These are phyloP conservation scores for Aspergillus fumigatus DNA, from an alignment of 2,329 filamentous ascomycete genomes.

Conservation along the genomic window DNA sequence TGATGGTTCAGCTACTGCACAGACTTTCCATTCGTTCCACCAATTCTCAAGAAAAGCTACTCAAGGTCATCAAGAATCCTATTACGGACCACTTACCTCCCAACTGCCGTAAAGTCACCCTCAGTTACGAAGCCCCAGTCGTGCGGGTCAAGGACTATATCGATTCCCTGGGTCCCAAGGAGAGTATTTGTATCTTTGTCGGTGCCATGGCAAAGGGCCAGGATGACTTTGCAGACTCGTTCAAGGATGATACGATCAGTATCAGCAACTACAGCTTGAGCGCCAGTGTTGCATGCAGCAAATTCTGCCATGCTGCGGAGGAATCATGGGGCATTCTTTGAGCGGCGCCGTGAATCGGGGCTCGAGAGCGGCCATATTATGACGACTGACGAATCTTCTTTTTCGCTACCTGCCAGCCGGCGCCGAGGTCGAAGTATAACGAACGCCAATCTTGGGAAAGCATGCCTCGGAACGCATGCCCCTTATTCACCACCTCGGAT, in stretches of 20 bases:
- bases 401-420: constrained; percentile 17
- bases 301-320: constrained; percentile 97
- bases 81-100: constrained; percentile 95
- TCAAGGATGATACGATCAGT: constrained; percentile 94
- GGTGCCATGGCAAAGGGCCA: constrained; percentile 97
- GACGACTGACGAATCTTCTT: constrained; percentile 27
- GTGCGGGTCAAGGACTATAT: constrained; percentile 88
- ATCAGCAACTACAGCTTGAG: constrained; percentile 98
- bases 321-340: constrained; percentile 93
- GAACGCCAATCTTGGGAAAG: constrained; percentile 4
- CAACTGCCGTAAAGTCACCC: constrained; percentile 95
- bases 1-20: constrained; percentile 98
- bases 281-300: constrained; percentile 97
- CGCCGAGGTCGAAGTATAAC: constrained; percentile 8
- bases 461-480: constrained; percentile 2
- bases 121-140: constrained; percentile 88
- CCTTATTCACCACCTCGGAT: constrained; percentile 2
- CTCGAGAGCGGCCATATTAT: constrained; percentile 10
- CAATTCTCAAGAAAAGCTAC: constrained; percentile 93
- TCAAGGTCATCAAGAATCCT: constrained; percentile 96
- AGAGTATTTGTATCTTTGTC: constrained; percentile 96
- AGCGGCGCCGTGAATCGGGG: constrained; percentile 16
- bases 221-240: constrained; percentile 90
- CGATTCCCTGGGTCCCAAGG: constrained; percentile 68
- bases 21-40: constrained; percentile 93